Percentiles rank a stretch among this genome's conserved stretches.
phyloP scores from a whole-genome alignment of 768 basidiomycete species.

The Phlebiopsis flavidoalba region DNA sequence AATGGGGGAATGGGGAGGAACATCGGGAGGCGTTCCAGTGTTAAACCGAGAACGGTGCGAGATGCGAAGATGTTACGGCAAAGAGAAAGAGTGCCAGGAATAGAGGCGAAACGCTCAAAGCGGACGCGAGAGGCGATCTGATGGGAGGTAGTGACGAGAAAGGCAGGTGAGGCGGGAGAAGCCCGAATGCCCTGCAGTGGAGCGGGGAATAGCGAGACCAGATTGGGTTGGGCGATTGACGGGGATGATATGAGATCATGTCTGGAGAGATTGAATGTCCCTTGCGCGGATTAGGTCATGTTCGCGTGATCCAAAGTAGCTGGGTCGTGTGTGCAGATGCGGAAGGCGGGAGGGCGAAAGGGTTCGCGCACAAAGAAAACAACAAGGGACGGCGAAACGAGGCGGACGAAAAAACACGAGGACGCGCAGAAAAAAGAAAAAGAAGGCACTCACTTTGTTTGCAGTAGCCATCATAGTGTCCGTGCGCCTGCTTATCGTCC shows the following conservation, averaged over 20 bases:
- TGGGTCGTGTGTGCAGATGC: neutral
- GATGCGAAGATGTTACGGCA: neutral
- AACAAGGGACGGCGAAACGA: neutral
- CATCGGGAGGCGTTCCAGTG: neutral
- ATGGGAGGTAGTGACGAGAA: neutral
- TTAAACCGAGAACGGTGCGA: neutral
- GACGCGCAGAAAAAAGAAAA: constrained; percentile 2
- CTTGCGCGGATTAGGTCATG: neutral
- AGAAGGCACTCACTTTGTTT: constrained; percentile 73
- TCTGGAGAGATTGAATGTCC: neutral
- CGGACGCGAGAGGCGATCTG: neutral
- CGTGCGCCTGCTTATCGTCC: constrained; percentile 83
- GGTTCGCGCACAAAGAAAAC: neutral
- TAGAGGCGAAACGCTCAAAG: neutral
- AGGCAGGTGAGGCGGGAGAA: constrained; percentile 1
- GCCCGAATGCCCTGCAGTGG: neutral
- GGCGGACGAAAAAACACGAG: neutral
- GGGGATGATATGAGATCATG: neutral
- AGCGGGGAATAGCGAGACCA: constrained; percentile 3
- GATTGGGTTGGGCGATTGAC: neutral
- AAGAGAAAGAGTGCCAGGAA: neutral
- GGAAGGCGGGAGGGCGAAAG: neutral
- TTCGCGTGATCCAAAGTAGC: neutral
- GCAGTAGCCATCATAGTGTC: constrained; percentile 97
- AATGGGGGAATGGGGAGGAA: neutral